Percentiles rank a stretch among this genome's conserved stretches.
Evolutionary conservation across 305 asterid species (phyloP).

Genomic region (Lippia alba): DNA sequence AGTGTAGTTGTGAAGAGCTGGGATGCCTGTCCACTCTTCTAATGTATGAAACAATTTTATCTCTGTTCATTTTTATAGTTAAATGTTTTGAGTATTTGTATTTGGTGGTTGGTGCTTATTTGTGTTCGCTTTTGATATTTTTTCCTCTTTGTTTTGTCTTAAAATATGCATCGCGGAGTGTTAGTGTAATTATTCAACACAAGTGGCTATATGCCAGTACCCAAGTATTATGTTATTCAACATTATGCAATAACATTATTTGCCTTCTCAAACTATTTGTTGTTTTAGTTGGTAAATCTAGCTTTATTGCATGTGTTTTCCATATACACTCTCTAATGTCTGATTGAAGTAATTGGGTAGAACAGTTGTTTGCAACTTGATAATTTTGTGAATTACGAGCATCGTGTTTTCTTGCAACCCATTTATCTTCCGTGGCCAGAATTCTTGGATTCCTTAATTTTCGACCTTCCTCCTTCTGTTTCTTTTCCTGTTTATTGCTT

Average conservation of each 20-base stretch:
- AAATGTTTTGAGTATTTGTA: slow-evolving; percentile 26
- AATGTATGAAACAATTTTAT: slow-evolving; percentile 35
- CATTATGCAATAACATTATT: not conserved
- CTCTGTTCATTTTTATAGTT: slow-evolving; percentile 29
- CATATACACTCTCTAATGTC: not conserved
- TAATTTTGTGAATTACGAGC: not conserved
- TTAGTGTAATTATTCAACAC: not conserved
- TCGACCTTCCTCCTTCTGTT: not conserved
- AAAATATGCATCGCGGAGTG: slow-evolving; percentile 21
- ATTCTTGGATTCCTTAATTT: not conserved
- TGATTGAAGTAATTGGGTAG: not conserved
- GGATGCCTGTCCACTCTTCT: slow-evolving; percentile 29
- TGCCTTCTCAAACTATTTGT: not conserved
- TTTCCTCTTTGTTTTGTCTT: not conserved
- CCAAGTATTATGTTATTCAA: not conserved
- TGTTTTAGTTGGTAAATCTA: not conserved
- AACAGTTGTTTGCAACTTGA: not conserved
- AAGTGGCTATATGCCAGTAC: slow-evolving; percentile 1
- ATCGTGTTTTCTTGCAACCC: slow-evolving; percentile 7
- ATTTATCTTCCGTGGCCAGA: not conserved
- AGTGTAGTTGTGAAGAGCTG: slow-evolving; percentile 34
- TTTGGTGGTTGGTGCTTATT: slow-evolving; percentile 24
- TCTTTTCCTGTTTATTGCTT: not conserved
- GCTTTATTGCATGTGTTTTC: not conserved
- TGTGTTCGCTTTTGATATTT: slow-evolving; percentile 1